These are phyloP conservation scores for Sistotremastrum niveocremeum DNA, from an alignment of 768 basidiomycete species.

Conservation along the genomic window DNA sequence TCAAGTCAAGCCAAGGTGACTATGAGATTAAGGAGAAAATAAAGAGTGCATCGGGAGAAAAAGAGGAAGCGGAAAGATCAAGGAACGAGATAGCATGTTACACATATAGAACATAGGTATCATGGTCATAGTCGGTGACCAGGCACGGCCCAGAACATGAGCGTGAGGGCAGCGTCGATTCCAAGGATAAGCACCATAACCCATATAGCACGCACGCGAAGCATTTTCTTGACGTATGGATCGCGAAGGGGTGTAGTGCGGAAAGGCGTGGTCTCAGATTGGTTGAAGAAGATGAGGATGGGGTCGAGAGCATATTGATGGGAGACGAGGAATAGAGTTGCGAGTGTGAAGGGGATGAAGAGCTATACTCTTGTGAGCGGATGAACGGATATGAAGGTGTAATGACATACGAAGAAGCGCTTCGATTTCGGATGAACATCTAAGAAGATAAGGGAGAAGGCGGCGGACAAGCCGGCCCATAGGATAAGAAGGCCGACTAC, in stretches of 20 bases:
- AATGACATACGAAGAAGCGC: conserved; percentile 78
- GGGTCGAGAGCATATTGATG: conserved; percentile 98
- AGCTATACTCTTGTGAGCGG: conserved; percentile 37
- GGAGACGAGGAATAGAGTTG: conserved; percentile 81
- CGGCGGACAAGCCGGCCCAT: conserved; percentile 90
- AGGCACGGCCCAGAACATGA: conserved; percentile 94
- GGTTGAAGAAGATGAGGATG: conserved; percentile 81
- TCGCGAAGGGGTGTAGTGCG: conserved; percentile 84
- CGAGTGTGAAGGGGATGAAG: conserved; percentile 86
- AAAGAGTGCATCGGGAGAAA: no score
- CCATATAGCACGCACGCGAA: conserved; percentile 86
- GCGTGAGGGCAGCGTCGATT: conserved; percentile 66
- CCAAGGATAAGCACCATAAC: conserved; percentile 67
- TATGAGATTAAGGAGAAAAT: no score
- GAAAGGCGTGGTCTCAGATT: conserved; percentile 96
- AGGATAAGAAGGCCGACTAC: conserved; percentile 72
- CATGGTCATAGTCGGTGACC: conserved; percentile 65
- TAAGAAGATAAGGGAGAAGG: conserved; percentile 85
- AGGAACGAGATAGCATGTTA: neutral
- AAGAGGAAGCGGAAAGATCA: neutral
- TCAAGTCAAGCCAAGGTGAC: no score
- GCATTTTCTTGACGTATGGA: conserved; percentile 84
- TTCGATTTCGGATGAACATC: conserved; percentile 87
- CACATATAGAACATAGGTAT: neutral
- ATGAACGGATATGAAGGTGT: conserved; percentile 2